Evolutionary conservation across 2,329 filamentous ascomycete genomes (phyloP), one percentile per base, ranked within the genome.

Genomic region (Colletotrichum sp.): DNA sequence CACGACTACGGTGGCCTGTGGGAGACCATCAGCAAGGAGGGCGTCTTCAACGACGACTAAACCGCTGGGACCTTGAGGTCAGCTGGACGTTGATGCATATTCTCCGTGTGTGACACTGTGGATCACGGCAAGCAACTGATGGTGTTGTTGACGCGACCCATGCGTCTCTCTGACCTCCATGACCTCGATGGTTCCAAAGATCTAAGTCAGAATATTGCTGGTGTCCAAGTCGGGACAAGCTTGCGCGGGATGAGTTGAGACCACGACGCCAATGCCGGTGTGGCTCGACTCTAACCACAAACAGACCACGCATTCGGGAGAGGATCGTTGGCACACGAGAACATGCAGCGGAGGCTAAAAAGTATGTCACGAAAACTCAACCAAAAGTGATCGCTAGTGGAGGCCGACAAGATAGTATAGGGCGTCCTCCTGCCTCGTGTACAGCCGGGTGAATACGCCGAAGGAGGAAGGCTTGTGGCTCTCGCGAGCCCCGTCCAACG

Each of bases 221-320:
- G 36, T 43, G 36, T 43, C 16, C 16, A 43, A 43, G 36, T 43
- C 5, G 36, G 18, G 0, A 43, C 36, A 43, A 43, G 36, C 36
- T 43, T 43, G 36, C 36, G 36, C 16, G 16, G 36, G 36, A 43
- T n/a, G 36, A n/a, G 8, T 18, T n/a, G 36, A 43, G 36, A 43
- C 5, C 8, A 18, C 36, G 36, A 43, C 8, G 36, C 5, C 36
- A n/a, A 6, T 43, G 11, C 16, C 36, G 18, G 5, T 18, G 2
- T 18, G 36, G 36, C 36, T 8, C 16, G 6, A 43, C 36, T n/a
- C 16, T 43, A n/a, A 43, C 36, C 36, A 43, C 3, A 5, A 8
- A 18, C 16, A 11, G 36, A n/a, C 0, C 8, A 43, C 0, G 36
- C 16, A 6, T 43, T 43, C 1, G 16, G 0, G 5, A 43, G 36